Percentiles rank a stretch among this genome's conserved stretches.
phyloP scores from a whole-genome alignment of 495 filamentous ascomycete genomes.

The Eremomyces bilateralis region DNA sequence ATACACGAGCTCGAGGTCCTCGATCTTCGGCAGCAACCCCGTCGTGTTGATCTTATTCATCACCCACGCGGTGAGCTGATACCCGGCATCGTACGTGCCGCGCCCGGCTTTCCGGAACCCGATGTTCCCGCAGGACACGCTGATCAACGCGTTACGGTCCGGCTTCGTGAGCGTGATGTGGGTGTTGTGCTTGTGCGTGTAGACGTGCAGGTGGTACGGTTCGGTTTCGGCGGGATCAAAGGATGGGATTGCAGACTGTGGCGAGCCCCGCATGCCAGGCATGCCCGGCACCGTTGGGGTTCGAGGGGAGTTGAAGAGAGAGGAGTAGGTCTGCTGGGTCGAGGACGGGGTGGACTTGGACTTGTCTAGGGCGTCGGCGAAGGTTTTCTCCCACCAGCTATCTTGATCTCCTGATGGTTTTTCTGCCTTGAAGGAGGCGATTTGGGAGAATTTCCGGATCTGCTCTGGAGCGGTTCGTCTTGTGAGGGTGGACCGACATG shows the following conservation, averaged over 20 bases:
- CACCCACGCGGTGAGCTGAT: slow-evolving; percentile 62
- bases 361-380: no score
- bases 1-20: slow-evolving; percentile 51
- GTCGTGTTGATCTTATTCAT: slow-evolving; percentile 57
- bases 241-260: background rate
- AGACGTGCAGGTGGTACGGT: slow-evolving; percentile 74
- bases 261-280: no score
- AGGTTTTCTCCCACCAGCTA: no score
- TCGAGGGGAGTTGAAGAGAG: no score
- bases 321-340: no score
- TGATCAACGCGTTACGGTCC: slow-evolving; percentile 52
- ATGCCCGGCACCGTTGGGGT: background rate
- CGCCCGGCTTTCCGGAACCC: slow-evolving; percentile 65
- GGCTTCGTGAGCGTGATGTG: slow-evolving; percentile 74
- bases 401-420: no score
- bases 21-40: slow-evolving; percentile 35
- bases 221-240: slow-evolving; percentile 9
- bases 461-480: no score
- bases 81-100: slow-evolving; percentile 76
- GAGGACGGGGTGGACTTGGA: no score
- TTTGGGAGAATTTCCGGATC: no score
- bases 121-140: slow-evolving; percentile 57
- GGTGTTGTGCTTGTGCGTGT: slow-evolving; percentile 72
- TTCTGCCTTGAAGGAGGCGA: no score
- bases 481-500: no score